Evolutionary conservation across 495 filamentous ascomycete species (phyloP), one percentile per base, ranked within the genome.

Genomic region (Podospora bellae-mahoneyi): DNA sequence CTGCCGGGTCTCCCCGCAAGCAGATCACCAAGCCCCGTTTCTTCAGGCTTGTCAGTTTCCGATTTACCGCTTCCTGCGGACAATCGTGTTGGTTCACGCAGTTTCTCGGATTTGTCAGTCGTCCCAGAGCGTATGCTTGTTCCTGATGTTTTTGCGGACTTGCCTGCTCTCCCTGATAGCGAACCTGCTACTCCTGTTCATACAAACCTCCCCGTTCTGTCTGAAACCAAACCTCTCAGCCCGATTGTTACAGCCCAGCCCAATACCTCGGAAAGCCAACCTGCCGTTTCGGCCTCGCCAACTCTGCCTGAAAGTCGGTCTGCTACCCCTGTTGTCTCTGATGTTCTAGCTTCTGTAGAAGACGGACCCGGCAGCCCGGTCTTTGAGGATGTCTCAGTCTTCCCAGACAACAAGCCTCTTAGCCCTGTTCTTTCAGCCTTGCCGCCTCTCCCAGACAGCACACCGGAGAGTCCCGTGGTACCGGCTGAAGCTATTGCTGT

Each of bases 291-390:
- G 7, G n/a, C 23, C 39, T 16, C 60, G 53, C 60, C 60, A 5
- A 19, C 68, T 1, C 68, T 66, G 4, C 54, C 60, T 1, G 65
- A 70, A 26, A 64, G 60, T 20, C 18, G 5, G 4, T 54, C 66
- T 18, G 2, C 9, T 5, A 20, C 55, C 6, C 55, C 55, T 26
- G 55, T 20, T 18, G 16, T 15, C 55, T 18, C 23, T 7, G 55
- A 58, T 48, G 7, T 13, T 10, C 39, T 16, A 2, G 39, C 39
- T 6, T 48, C 39, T 48, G 15, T 16, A 10, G 39, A 48, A 16
- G 39, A 48, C 15, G 2, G 39, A 13, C 2, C 0, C 15, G 13
- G 2, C 9, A 59, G n/a, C 56, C 56, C 56, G 20, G 16, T 6
- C 9, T 48, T 48, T 3, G 39, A 48, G 39, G 39, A 48, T 16